These are phyloP conservation scores for Cystobasidium onofrii DNA, from an alignment of 768 basidiomycete genomes.

Conservation along the genomic window DNA sequence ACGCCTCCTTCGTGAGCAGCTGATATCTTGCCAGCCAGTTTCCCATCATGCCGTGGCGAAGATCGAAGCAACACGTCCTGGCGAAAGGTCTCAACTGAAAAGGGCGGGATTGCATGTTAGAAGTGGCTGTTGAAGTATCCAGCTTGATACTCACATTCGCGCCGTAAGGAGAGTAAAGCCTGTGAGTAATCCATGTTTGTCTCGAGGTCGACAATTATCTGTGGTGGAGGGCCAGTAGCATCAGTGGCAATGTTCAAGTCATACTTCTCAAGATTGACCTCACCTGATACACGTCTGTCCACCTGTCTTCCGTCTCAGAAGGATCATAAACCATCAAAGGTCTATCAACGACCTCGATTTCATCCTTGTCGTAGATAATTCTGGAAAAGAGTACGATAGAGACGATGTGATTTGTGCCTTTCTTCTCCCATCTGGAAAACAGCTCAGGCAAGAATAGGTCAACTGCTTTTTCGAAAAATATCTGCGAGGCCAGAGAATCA, in stretches of 20 bases:
- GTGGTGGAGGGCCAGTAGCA: neutral
- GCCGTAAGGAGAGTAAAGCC: constrained; percentile 71
- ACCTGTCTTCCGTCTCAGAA: constrained; percentile 54
- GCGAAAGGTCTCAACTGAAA: constrained; percentile 24
- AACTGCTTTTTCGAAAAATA: constrained; percentile 79
- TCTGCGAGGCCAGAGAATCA: neutral
- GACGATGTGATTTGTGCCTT: constrained; percentile 72
- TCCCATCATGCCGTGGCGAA: constrained; percentile 14
- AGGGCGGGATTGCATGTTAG: neutral
- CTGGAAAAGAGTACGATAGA: constrained; percentile 91
- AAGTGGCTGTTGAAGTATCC: too few species aligned
- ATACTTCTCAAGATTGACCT: neutral
- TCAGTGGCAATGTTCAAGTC: too few species aligned
- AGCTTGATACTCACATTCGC: constrained; percentile 59
- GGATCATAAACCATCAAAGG: constrained; percentile 66
- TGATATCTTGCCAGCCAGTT: constrained; percentile 68
- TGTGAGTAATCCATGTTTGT: constrained; percentile 78
- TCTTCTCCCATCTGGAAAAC: constrained; percentile 64
- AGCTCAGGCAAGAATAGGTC: constrained; percentile 90
- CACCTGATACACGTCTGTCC: constrained; percentile 60
- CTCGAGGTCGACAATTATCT: constrained; percentile 81
- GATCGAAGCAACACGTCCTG: constrained; percentile 59
- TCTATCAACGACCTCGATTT: constrained; percentile 55
- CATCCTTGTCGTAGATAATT: constrained; percentile 73
- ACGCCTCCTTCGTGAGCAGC: constrained; percentile 89